Percentiles rank a stretch among this genome's conserved stretches.
These are phyloP conservation scores for Parasitella parasitica DNA, from an alignment of 371 early-diverging fungal species.

Conservation along the genomic window DNA sequence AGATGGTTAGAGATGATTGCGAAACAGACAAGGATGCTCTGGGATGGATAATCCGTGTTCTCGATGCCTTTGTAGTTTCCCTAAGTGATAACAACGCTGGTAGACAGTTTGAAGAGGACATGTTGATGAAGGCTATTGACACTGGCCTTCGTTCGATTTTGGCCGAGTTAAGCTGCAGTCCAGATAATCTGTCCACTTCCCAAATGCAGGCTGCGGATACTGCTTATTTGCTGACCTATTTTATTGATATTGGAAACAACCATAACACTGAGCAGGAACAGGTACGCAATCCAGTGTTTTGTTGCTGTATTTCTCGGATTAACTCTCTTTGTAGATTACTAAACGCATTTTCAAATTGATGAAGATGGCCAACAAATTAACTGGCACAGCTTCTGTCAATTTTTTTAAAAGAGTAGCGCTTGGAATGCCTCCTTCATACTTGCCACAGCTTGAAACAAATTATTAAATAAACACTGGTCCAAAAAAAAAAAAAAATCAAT, in stretches of 20 bases:
- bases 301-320: too few relatives aligned
- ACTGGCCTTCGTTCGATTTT: slow-evolving; percentile 14
- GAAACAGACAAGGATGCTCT: slow-evolving; percentile 14
- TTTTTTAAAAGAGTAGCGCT: not conserved
- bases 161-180: not conserved
- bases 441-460: not conserved
- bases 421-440: not conserved
- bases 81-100: slow-evolving; percentile 5
- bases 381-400: not conserved
- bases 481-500: slow-evolving; percentile 23
- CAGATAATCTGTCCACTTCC: not conserved
- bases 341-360: slow-evolving; percentile 29
- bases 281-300: slow-evolving; percentile 16
- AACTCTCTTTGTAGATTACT: slow-evolving; percentile 28
- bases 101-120: not conserved
- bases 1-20: not conserved
- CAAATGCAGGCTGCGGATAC: slow-evolving; percentile 9
- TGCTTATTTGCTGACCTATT: slow-evolving; percentile 15
- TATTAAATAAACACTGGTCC: not conserved
- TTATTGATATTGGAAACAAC: not conserved
- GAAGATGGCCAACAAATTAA: not conserved
- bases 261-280: slow-evolving; percentile 29
- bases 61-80: slow-evolving; percentile 55
- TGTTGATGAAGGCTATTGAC: not conserved
- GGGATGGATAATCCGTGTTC: slow-evolving; percentile 48